These are phyloP conservation scores for Microdochium nivale DNA, from an alignment of 2,329 filamentous ascomycete species.

Conservation along the genomic window DNA sequence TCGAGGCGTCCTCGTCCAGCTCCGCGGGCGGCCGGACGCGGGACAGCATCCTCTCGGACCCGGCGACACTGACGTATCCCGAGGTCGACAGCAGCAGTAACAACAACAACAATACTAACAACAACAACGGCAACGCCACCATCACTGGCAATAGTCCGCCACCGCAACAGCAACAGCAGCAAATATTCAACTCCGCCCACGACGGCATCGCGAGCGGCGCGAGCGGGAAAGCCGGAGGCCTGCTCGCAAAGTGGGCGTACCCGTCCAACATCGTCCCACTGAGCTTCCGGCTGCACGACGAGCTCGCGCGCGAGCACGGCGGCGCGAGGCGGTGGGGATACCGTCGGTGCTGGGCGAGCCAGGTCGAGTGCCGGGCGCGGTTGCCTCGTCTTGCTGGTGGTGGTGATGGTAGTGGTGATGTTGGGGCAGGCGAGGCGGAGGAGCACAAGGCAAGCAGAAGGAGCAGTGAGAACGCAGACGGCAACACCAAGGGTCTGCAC, in stretches of 20 bases:
- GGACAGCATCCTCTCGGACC: slow-evolving; percentile 22
- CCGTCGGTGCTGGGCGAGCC: slow-evolving; percentile 29
- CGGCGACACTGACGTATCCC: slow-evolving; percentile 18
- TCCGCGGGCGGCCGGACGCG: slow-evolving; percentile 20
- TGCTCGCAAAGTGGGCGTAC: slow-evolving; percentile 69
- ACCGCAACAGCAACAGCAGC: not conserved
- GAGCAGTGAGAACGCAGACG: slow-evolving; percentile 1
- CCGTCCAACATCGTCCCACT: slow-evolving; percentile 62
- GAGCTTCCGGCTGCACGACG: slow-evolving; percentile 60
- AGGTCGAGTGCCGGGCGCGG: slow-evolving; percentile 21
- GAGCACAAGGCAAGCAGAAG: not conserved
- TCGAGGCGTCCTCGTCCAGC: slow-evolving; percentile 53
- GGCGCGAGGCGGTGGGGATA: slow-evolving; percentile 66
- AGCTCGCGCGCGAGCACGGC: slow-evolving; percentile 59
- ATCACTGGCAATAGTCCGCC: not conserved
- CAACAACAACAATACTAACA: not conserved
- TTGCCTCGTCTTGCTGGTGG: slow-evolving; percentile 7
- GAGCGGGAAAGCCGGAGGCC: slow-evolving; percentile 68
- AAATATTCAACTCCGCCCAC: slow-evolving; percentile 18
- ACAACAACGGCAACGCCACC: not conserved
- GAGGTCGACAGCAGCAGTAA: slow-evolving; percentile 7
- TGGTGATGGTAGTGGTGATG: not conserved
- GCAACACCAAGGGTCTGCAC: slow-evolving; percentile 5
- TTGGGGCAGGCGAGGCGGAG: not conserved
- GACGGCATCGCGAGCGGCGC: slow-evolving; percentile 60